Evolutionary conservation across 306 rosid species (phyloP), one percentile per base, ranked within the genome.

Genomic region (Quercus aquifolioides): DNA sequence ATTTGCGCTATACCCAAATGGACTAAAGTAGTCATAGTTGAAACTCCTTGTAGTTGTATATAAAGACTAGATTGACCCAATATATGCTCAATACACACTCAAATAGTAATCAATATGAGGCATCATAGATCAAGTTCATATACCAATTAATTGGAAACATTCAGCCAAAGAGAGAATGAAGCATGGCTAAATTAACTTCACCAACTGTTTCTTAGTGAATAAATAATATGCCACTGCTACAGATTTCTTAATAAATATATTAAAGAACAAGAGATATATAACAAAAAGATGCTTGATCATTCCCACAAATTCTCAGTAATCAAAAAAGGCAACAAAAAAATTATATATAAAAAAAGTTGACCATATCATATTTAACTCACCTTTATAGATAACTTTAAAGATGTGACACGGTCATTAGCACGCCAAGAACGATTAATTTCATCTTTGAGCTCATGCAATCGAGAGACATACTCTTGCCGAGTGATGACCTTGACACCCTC

Each of bases 361-460:
- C 33, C 49, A 71, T 56, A 75, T 20, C 46, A 74, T 64, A 70
- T 25, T 69, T 83, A 52, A 78, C 25, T 82, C 77, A 92, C 99
- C 93, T 95, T 90, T 85, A 92, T 82, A 63, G 98, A 86, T 77
- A 91, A 81, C 85, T 88, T 95, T 74, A 95, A 76, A 69, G 93
- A 80, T 80, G 94, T 88, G 31, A 95, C 91, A 73, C 98, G 97
- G 79, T 95, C 96, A 57, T 86, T 89, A 63, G 90, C 87, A 76
- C 84, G 82, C 99, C 99, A 95, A 71, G 97, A 86, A 78, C 79
- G 97, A 69, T 67, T 75, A 60, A 95, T 88, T 82, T 95, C 98
- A 83, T 90, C 96, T 83, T 91, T 92, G 85, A 95, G 97, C 77
- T 92, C 99, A 70, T 91, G 97, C 52, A 95, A 74, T 51, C 91